phyloP scores from a whole-genome alignment of 768 basidiomycete species.

The Boletus vermiculosoides region DNA sequence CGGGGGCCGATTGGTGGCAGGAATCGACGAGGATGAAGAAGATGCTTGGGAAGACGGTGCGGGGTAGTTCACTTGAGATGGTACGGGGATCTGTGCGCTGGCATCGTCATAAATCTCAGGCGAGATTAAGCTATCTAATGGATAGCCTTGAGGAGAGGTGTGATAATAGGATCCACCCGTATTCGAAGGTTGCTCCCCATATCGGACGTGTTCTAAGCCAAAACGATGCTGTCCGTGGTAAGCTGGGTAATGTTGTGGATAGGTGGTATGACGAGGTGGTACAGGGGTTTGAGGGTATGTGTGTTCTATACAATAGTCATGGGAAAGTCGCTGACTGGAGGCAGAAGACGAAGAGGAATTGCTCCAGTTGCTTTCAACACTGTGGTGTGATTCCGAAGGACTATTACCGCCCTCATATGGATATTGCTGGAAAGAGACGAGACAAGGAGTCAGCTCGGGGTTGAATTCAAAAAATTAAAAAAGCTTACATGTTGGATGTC shows the following conservation, averaged over 20 bases:
- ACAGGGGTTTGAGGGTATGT: constrained; percentile 5
- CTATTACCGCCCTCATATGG: constrained; percentile 21
- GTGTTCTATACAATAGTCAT: constrained; percentile 7
- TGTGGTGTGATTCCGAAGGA: constrained; percentile 26
- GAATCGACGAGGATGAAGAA: constrained; percentile 16
- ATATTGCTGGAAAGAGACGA: constrained; percentile 13
- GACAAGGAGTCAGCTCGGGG: neutral
- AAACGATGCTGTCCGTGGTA: constrained; percentile 22
- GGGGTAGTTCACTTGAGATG: constrained; percentile 8
- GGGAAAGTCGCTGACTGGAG: constrained; percentile 15
- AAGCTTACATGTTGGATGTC: constrained; percentile 19
- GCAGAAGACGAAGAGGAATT: constrained; percentile 24
- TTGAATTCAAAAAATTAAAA: neutral
- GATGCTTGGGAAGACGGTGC: constrained; percentile 11
- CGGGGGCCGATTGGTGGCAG: constrained; percentile 4
- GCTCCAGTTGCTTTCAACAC: constrained; percentile 29
- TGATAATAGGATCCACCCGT: constrained; percentile 18
- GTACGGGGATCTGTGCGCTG: neutral
- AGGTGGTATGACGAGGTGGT: neutral
- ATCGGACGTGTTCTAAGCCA: constrained; percentile 23
- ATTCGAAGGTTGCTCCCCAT: constrained; percentile 14
- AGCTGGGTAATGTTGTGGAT: constrained; percentile 23
- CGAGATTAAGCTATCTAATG: constrained; percentile 6
- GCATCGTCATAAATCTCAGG: constrained; percentile 17
- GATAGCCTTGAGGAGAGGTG: constrained; percentile 11